These are phyloP conservation scores for Vaccinium myrtillus DNA, from an alignment of 148 eudicot species.

Conservation along the genomic window DNA sequence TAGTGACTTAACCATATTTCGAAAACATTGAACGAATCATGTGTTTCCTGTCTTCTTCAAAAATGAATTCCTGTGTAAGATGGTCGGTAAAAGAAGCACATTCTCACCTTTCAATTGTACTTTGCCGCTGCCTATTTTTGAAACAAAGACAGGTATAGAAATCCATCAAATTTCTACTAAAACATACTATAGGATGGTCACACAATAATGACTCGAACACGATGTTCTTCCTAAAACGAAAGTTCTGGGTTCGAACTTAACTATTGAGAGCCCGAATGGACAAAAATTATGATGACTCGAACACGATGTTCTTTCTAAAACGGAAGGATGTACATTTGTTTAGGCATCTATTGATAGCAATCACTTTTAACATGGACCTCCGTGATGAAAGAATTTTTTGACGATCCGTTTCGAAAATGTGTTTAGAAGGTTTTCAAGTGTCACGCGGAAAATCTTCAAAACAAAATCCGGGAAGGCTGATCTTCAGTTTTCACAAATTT, in stretches of 20 bases:
- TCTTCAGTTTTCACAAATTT: too few relatives aligned
- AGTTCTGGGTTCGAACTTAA: neutral
- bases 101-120: conserved; percentile 1
- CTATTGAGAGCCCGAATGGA: neutral
- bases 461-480: too few relatives aligned
- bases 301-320: too few relatives aligned
- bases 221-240: neutral
- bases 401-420: too few relatives aligned
- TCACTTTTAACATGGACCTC: too few relatives aligned
- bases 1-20: neutral
- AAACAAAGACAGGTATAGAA: neutral
- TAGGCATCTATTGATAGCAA: too few relatives aligned
- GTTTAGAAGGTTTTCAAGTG: too few relatives aligned
- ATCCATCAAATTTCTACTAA: too few relatives aligned
- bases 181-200: neutral
- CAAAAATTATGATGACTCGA: neutral
- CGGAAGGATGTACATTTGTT: too few relatives aligned
- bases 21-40: neutral
- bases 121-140: neutral
- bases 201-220: neutral
- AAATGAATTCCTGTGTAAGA: neutral
- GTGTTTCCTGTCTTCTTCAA: neutral
- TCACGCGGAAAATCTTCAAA: too few relatives aligned
- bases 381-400: too few relatives aligned
- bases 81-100: neutral